Base-by-base conservation (phyloP, 306 rosid genomes). In the Inga oerstediana region DNA sequence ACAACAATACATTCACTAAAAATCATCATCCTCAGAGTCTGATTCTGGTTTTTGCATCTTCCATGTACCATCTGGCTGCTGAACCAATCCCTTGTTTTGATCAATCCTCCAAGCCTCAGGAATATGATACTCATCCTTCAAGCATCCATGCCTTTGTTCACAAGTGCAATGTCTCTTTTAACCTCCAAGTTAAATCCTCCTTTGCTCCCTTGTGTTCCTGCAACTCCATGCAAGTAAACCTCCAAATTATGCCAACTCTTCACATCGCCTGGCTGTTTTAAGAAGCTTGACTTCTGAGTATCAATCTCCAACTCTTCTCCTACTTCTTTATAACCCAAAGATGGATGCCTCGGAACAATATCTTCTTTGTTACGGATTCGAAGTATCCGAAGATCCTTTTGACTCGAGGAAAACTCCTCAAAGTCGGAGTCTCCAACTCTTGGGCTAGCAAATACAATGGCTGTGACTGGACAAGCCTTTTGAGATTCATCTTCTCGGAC, bases 201-300 rank as follows among this genome's bases (percentile, higher is more conserved):
- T 45, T 61, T 65, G 4, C 39, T 65, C 79, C 94, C 97, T 30
- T 88, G 92, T 2, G 92, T 88, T 41, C 98, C 97, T 2, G 97
- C 97, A 27, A 92, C 84, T 49, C 98, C 95, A 79, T 94, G 97
- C 87, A 94, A 72, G 41, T 94, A 85, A 43, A 34, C 93, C 80
- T 92, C 94, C 91, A 94, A 27, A 78, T 91, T 89, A 86, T 94
- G 98, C 84, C 89, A 56, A 74, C 56, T 86, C 41, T 66, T 66
- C 44, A 66, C 7, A 39, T 24, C 22, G 76, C 24, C 71, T 2
- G 44, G 71, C 20, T 82, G 82, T 79, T 91, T 92, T 79, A 94
- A 78, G 90, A 84, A 87, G 27, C 58, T 62, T 0, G 97, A 94
- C 51, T 91, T 81, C 3, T 22, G 41, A 3, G 87, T 87, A 76